Percentiles rank a stretch among this genome's conserved stretches.
These are phyloP conservation scores for Fusarium phyllophilum DNA, from an alignment of 2,329 filamentous ascomycete genomes.

Conservation along the genomic window DNA sequence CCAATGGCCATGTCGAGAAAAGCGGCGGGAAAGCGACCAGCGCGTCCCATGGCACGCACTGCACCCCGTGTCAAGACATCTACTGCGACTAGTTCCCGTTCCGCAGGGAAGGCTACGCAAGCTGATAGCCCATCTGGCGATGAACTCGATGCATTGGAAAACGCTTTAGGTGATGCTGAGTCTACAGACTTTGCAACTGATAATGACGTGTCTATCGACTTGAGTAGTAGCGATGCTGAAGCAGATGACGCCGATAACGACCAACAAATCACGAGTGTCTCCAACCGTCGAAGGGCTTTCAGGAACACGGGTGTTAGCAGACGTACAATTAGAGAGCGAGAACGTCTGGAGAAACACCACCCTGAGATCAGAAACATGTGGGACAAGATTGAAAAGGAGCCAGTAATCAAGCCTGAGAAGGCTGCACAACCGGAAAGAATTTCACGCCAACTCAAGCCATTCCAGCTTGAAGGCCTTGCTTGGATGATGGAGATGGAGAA, in stretches of 20 bases:
- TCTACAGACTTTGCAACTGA: neutral
- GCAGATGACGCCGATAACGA: neutral
- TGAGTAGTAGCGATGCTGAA: conserved; percentile 39
- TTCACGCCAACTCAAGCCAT: conserved; percentile 85
- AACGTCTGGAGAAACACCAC: conserved; percentile 78
- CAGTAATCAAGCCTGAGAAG: conserved; percentile 68
- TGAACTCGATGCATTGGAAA: conserved; percentile 7
- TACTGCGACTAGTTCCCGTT: neutral
- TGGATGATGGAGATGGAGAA: conserved; percentile 96
- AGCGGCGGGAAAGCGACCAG: conserved; percentile 6
- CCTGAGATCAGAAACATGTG: conserved; percentile 88
- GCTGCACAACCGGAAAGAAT: conserved; percentile 72
- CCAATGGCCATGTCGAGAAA: conserved; percentile 33
- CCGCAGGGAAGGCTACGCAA: neutral
- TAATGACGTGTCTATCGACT: neutral
- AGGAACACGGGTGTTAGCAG: conserved; percentile 39
- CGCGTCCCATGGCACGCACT: neutral
- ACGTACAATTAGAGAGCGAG: conserved; percentile 61
- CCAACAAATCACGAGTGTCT: conserved; percentile 29
- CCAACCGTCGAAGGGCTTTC: conserved; percentile 49
- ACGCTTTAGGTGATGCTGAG: neutral
- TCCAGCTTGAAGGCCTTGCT: conserved; percentile 90
- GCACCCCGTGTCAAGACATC: neutral
- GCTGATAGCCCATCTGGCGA: neutral
- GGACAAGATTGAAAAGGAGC: conserved; percentile 75